Evolutionary conservation across 2,329 filamentous ascomycete species (phyloP), one percentile per base, ranked within the genome.

Genomic region (Aspergillus tubingensis): DNA sequence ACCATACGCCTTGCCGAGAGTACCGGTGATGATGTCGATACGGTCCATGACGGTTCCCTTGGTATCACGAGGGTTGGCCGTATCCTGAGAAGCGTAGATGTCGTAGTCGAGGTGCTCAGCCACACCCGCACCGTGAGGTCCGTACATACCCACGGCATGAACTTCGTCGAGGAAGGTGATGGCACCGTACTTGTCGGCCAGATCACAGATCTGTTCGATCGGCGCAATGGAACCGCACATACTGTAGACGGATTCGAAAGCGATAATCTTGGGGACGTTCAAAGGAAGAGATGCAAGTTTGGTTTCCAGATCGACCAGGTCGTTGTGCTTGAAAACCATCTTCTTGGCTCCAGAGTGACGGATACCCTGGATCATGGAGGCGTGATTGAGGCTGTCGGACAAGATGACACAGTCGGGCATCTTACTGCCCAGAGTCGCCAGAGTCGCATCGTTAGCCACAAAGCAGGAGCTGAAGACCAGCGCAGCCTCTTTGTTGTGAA

Each of bases 321-420:
- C 93, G 72, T 99, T 99, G 81, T 99, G 95, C 81, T 96, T 96
- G 86, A 98, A 99, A 25, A 99, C 94, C 78, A 98, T 86, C 84
- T 99, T 99, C 81, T 91, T 94, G 41, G 95, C 93, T 49, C 94
- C 93, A 8, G 94, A 98, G 79, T 99, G 95, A 48, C 95, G 91
- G 71, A 99, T 99, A 49, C 95, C 95, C 79, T 98, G 95, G 63
- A 99, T 99, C 95, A 99, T 99, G 5, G 94, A 98, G 11, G 95
- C 95, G 76, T 99, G 95, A 77, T 99, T 99, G 75, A 97, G 81
- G 77, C 91, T 96, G 80, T 99, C 95, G 5, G 93, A 97, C n/a
- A 99, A 82, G 71, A 98, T 96, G 48, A 99, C 95, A 73, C 95
- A 99, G 72, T 96, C 90, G 30, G 95, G 94, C 77, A 99, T 83